Conservation (phyloP, 345 rosid genomes). For the Eucalyptus fibrosa region DNA sequence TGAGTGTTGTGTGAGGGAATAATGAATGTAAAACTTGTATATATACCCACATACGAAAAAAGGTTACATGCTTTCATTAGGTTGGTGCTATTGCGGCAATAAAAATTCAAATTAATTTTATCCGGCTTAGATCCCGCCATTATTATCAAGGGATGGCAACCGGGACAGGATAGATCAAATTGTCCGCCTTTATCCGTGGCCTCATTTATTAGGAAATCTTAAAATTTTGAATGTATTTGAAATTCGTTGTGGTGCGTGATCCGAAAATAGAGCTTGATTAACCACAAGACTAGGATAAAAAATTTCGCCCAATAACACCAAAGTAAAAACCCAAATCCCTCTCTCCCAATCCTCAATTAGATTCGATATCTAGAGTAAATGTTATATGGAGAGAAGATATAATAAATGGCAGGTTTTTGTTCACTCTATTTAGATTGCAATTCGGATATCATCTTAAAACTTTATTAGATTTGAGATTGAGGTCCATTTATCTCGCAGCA, state of each 20-base stretch:
- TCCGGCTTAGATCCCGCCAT: background rate
- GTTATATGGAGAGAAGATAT: background rate
- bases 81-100: background rate
- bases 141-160: background rate
- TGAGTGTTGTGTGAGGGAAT: background rate
- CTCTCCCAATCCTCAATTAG: background rate
- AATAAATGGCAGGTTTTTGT: background rate
- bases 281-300: background rate
- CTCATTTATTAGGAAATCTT: background rate
- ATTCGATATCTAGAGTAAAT: background rate
- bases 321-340: background rate
- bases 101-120: background rate
- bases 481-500: background rate
- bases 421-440: background rate
- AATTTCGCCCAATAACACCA: background rate
- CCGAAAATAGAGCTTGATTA: background rate
- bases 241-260: fast-evolving
- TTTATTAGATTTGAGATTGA: too few species aligned
- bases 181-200: background rate
- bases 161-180: fast-evolving
- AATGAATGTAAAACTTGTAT: too few species aligned
- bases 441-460: background rate
- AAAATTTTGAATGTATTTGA: background rate
- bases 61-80: background rate
- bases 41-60: background rate